Evolutionary conservation across 2,329 filamentous ascomycete genomes (phyloP).

Genomic region (Xylariaceae sp.): DNA sequence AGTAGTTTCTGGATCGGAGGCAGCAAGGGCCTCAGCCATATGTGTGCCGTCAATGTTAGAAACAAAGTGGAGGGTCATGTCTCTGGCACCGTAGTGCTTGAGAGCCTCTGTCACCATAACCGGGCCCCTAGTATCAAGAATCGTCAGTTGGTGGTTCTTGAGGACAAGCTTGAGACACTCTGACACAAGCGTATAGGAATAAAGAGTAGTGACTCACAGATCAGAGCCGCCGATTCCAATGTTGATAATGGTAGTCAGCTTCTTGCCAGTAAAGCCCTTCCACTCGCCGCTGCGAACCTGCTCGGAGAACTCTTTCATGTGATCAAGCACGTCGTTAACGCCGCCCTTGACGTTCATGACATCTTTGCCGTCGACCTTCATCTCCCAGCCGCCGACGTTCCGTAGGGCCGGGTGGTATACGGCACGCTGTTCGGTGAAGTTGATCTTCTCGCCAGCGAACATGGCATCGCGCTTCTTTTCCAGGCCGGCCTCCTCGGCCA

Average conservation of each 20-base stretch:
- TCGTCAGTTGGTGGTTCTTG: background rate
- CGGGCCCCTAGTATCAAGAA: slow-evolving; percentile 62
- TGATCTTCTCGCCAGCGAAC: slow-evolving; percentile 98
- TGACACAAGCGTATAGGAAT: background rate
- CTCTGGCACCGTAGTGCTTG: slow-evolving; percentile 85
- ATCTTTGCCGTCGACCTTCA: slow-evolving; percentile 84
- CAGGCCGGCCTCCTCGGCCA: slow-evolving; percentile 85
- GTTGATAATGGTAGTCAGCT: slow-evolving; percentile 94
- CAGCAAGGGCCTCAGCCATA: slow-evolving; percentile 85
- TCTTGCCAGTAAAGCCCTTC: slow-evolving; percentile 97
- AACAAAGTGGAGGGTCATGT: slow-evolving; percentile 92
- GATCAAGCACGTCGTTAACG: slow-evolving; percentile 84
- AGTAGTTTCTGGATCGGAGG: slow-evolving; percentile 94
- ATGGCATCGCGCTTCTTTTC: slow-evolving; percentile 95
- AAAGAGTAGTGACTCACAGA: slow-evolving; percentile 62
- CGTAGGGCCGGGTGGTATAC: slow-evolving; percentile 94
- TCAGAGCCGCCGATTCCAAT: slow-evolving; percentile 97
- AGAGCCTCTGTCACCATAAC: slow-evolving; percentile 99
- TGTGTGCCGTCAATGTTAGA: slow-evolving; percentile 99
- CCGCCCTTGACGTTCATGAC: slow-evolving; percentile 87
- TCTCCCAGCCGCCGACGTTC: slow-evolving; percentile 78
- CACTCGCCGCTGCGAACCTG: slow-evolving; percentile 90
- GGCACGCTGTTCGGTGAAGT: slow-evolving; percentile 95
- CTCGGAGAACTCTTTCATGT: slow-evolving; percentile 98
- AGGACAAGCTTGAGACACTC: too few species aligned